Evolutionary conservation across 2,329 filamentous ascomycete genomes (phyloP).

Genomic region (Zasmidium citrigriseum): DNA sequence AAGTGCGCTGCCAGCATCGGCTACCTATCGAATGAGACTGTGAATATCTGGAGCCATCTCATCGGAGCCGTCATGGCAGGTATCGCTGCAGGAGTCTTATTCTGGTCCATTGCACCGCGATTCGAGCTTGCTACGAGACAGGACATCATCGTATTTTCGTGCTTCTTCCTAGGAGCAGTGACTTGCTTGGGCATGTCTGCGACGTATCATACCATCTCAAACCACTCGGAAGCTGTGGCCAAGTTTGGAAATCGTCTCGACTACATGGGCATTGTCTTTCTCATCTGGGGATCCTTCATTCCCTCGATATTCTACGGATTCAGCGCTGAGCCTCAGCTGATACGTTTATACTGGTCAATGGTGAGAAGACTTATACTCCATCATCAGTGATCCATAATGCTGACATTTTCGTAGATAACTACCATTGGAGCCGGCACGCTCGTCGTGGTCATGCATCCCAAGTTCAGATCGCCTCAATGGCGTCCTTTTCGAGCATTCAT

Average conservation of each 20-base stretch:
- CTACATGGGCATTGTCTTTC: conserved; percentile 86
- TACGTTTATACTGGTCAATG: conserved; percentile 73
- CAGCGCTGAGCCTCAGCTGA: conserved; percentile 66
- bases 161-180: conserved; percentile 70
- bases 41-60: conserved; percentile 73
- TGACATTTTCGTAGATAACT: conserved; percentile 62
- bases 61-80: conserved; percentile 65
- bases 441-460: conserved; percentile 74
- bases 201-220: conserved; percentile 79
- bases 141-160: conserved; percentile 73
- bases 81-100: conserved; percentile 54
- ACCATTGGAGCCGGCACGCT: conserved; percentile 75
- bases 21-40: conserved; percentile 68
- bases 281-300: conserved; percentile 91
- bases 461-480: conserved; percentile 81
- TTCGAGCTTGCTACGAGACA: conserved; percentile 62
- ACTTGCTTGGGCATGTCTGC: conserved; percentile 54
- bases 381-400: not conserved
- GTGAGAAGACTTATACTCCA: conserved; percentile 47
- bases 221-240: conserved; percentile 77
- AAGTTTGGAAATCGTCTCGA: conserved; percentile 90
- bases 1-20: conserved; percentile 59
- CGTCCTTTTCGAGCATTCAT: conserved; percentile 83
- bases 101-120: conserved; percentile 61
- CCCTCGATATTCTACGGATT: conserved; percentile 88